A percentile compares a stretch with the other conserved stretches of the same genome.
phyloP scores from a whole-genome alignment of 306 rosid genomes.

The Prunus persica region Prunus_persica_NCBIv2 NC_034009.1:43886001-43886500 shows the following conservation, averaged over 20 bases:
- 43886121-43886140: conserved; percentile 90
- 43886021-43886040: conserved; percentile 1
- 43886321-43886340: conserved; percentile 50
- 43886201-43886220: background rate
- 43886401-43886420: background rate
- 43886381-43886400: conserved; percentile 38
- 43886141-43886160: conserved; percentile 80
- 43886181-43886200: background rate
- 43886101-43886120: conserved; percentile 78
- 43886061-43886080: conserved; percentile 78
- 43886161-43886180: background rate
- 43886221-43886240: background rate
- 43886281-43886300: conserved; percentile 55
- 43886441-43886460: background rate
- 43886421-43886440: background rate
- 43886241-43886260: background rate
- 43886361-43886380: conserved; percentile 69
- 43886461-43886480: background rate
- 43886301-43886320: conserved; percentile 31
- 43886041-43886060: conserved; percentile 49
- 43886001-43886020: conserved; percentile 16
- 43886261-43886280: background rate
- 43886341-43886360: conserved; percentile 93
- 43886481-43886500: background rate
- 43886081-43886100: conserved; percentile 82